Evolutionary conservation across 1,284 basidiomycete genomes (phyloP), one percentile per base, ranked within the genome.

Genomic region (Cryptococcus amylolentus): DNA sequence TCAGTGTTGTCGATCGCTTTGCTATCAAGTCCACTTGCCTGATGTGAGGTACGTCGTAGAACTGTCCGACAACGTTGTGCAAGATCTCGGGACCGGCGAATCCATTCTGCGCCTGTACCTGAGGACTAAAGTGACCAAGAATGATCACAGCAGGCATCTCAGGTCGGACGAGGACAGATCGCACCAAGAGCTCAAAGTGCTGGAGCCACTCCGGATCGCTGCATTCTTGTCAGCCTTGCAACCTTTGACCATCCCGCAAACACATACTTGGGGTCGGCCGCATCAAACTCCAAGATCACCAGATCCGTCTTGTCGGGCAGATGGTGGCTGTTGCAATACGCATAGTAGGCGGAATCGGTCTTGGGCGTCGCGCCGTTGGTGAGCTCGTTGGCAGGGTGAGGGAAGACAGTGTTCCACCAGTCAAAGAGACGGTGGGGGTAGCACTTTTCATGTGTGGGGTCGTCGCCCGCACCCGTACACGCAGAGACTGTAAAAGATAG

Each of bases 381-480:
- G 62, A 97, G 83, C 75, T 96, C 92, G 8, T 91, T 91, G 2
- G 88, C 89, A 0, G 92, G 92, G 76, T 97, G 89, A 1, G 93
- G 93, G 78, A 97, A 97, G 16, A 96, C 84, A 51, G 82, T 83
- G 77, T 94, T 91, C 88, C 92, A 94, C 93, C 94, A 97, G 57
- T 87, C 81, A 80, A 96, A 96, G 79, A 97, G 89, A 42, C 84
- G 84, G 40, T 89, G 86, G 1, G 93, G 92, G 75, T 94, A 97
- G 76, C 93, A 95, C 63, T 79, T 80, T 0, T 89, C 82, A 0
- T 91, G 85, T 55, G 96, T 81, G 4, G 90, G 91, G 74, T 95
- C 89, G 65, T 94, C 88, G 13, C 93, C 93, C 2, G 92, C 87
- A 37, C 94, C 93, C 73, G 94, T 91, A 73, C 94, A 97, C 14